Evolutionary conservation across 352 stramenopile species (phyloP), one percentile per base, ranked within the genome.

Genomic region (Globisporangium splendens): DNA sequence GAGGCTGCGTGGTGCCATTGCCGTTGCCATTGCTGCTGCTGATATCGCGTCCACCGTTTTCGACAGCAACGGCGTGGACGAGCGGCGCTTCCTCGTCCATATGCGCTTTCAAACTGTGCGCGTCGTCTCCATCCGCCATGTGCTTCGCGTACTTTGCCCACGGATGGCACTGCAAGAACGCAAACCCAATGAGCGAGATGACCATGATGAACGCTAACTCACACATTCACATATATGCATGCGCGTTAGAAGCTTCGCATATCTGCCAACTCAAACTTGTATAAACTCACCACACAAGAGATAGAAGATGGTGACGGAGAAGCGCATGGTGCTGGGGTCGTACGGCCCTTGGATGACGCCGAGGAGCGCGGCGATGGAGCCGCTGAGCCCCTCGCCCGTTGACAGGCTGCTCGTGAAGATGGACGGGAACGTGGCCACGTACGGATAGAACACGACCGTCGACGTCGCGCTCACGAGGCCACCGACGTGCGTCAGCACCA

Each of bases 401-500:
- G 78, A 77, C 50, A 89, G 44, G 0, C 72, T 78, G 46, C 70
- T 91, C 50, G 80, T 91, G 61, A 77, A 91, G 31, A 89, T 47
- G 8, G 78, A 69, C 11, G 78, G 74, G 55, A 83, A 91, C 20
- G 57, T 79, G 1, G 78, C 68, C 50, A 91, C 80, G 62, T 77
- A 91, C 52, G 80, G 78, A 48, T 91, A 91, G 48, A 89, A 86
- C 7, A 88, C 78, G 24, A 90, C 74, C 38, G 69, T 90, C 11
- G 80, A 88, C 20, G 78, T 88, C 20, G 80, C 78, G 57, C 80
- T 90, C 43, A 90, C 78, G 54, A 87, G 71, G 2, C 80, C 80
- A 10, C 78, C 80, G 3, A 88, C 63, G 54, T 89, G 80, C 3
- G 80, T 86, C 15, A 91, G 62, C 13, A 80, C 8, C 38, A 88